phyloP scores from a whole-genome alignment of 495 filamentous ascomycete species.

The Friedmanniomyces endolithicus region DNA sequence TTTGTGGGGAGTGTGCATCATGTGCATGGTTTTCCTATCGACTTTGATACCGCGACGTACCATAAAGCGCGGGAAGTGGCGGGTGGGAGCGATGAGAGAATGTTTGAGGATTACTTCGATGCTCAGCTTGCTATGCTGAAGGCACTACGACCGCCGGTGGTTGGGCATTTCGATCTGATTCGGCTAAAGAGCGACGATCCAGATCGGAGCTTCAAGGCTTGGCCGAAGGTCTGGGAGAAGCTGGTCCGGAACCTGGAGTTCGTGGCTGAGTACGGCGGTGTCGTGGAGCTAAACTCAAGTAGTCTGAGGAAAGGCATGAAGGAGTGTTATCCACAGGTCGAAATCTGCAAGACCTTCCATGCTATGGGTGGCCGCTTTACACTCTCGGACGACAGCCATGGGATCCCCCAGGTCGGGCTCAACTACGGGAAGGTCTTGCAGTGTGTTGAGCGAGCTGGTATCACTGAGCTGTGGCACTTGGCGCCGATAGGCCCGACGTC shows the following conservation, averaged over 20 bases:
- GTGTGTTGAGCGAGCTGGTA: constrained; percentile 41
- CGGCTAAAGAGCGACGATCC: constrained; percentile 61
- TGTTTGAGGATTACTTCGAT: constrained; percentile 79
- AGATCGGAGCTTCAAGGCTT: constrained; percentile 41
- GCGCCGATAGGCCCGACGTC: constrained; percentile 1
- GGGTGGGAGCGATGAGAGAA: constrained; percentile 52
- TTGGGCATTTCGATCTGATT: constrained; percentile 92
- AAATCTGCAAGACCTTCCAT: constrained; percentile 63
- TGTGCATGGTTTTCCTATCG: constrained; percentile 72
- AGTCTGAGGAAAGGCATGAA: constrained; percentile 77
- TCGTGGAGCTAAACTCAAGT: constrained; percentile 79
- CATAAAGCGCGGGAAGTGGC: constrained; percentile 43
- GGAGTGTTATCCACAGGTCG: constrained; percentile 74
- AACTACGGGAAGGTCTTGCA: constrained; percentile 51
- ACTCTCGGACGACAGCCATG: constrained; percentile 85
- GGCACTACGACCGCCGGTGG: constrained; percentile 59
- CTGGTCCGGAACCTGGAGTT: constrained; percentile 61
- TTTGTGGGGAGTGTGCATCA: constrained; percentile 90
- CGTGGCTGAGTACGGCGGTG: constrained; percentile 58
- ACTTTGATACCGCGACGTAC: constrained; percentile 64
- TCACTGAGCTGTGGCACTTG: constrained; percentile 27
- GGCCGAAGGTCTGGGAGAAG: constrained; percentile 54
- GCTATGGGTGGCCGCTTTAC: constrained; percentile 65
- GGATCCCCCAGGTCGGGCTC: constrained; percentile 62
- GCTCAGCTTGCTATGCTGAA: constrained; percentile 68